phyloP scores from a whole-genome alignment of 176 grass and related monocot species.

The Pharus latifolius region DNA sequence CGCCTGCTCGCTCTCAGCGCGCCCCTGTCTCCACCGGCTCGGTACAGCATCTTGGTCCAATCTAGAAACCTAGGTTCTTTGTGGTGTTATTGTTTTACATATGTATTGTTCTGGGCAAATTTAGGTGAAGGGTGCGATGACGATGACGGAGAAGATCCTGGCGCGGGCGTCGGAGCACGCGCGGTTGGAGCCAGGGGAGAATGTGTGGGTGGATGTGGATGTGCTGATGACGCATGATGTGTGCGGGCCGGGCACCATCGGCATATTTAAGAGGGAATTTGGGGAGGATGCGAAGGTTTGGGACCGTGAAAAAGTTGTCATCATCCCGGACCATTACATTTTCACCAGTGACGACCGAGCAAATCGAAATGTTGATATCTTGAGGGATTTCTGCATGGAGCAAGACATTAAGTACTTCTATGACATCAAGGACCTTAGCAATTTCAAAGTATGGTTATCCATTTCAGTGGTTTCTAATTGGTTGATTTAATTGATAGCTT shows the following conservation, averaged over 20 bases:
- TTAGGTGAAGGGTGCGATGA: constrained; percentile 76
- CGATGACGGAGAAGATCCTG: constrained; percentile 97
- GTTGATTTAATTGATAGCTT: not conserved
- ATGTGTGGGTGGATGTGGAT: constrained; percentile 93
- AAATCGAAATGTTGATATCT: constrained; percentile 85
- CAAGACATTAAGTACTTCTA: constrained; percentile 97
- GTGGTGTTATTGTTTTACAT: not conserved
- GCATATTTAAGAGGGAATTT: constrained; percentile 89
- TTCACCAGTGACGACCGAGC: constrained; percentile 83
- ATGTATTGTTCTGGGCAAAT: not conserved
- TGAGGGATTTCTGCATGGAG: constrained; percentile 72
- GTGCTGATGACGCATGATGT: constrained; percentile 98
- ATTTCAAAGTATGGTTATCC: constrained; percentile 45
- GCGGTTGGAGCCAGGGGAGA: constrained; percentile 75
- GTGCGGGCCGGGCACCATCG: constrained; percentile 66
- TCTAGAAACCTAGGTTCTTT: not conserved
- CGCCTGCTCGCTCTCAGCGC: constrained; percentile 43
- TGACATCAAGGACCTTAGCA: constrained; percentile 74
- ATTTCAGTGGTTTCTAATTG: not conserved
- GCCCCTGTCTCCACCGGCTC: constrained; percentile 63
- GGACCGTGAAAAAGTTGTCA: constrained; percentile 85
- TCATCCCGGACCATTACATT: constrained; percentile 97
- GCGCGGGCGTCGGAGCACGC: constrained; percentile 66
- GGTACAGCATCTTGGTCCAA: constrained; percentile 22
- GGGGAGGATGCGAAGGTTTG: constrained; percentile 84